A percentile compares a stretch with the other conserved stretches of the same genome.
These are phyloP conservation scores for Pharnaceum exiguum DNA, from an alignment of 148 eudicot genomes.

Conservation along the genomic window DNA sequence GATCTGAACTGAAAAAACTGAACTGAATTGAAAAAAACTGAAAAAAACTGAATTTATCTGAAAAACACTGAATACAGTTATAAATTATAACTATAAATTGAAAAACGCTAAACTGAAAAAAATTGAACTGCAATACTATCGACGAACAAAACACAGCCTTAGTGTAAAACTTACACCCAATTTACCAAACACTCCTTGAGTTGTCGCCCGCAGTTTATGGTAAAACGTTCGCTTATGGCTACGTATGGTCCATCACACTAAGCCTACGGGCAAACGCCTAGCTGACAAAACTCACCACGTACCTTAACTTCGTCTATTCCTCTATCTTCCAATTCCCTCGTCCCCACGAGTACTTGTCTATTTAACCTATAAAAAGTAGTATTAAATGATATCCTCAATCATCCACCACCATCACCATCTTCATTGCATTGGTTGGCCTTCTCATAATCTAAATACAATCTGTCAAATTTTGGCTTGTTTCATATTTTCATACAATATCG, in stretches of 20 bases:
- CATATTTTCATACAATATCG: too few relatives aligned
- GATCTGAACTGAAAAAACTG: too few relatives aligned
- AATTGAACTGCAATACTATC: too few relatives aligned
- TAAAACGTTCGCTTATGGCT: slow-evolving; percentile 10
- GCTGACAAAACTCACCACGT: slow-evolving; percentile 14
- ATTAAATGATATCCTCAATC: neutral
- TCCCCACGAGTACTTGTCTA: slow-evolving; percentile 16
- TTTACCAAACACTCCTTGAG: too few relatives aligned
- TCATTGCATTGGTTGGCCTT: neutral
- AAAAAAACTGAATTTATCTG: too few relatives aligned
- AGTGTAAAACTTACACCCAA: too few relatives aligned
- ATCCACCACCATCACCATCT: slow-evolving; percentile 12
- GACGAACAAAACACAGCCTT: too few relatives aligned
- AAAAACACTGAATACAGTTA: too few relatives aligned
- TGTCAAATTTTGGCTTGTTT: slow-evolving; percentile 20
- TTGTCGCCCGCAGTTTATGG: slow-evolving; percentile 18
- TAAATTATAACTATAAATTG: too few relatives aligned
- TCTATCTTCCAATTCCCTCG: neutral
- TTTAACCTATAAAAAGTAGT: neutral
- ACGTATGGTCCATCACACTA: slow-evolving; percentile 13
- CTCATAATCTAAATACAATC: neutral
- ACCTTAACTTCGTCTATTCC: too few relatives aligned
- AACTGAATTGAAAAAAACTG: too few relatives aligned
- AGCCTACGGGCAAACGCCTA: slow-evolving; percentile 19
- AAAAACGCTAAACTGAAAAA: too few relatives aligned